phyloP scores from a whole-genome alignment of 2,329 filamentous ascomycete species.

The Neopestalotiopsis sp. region DNA sequence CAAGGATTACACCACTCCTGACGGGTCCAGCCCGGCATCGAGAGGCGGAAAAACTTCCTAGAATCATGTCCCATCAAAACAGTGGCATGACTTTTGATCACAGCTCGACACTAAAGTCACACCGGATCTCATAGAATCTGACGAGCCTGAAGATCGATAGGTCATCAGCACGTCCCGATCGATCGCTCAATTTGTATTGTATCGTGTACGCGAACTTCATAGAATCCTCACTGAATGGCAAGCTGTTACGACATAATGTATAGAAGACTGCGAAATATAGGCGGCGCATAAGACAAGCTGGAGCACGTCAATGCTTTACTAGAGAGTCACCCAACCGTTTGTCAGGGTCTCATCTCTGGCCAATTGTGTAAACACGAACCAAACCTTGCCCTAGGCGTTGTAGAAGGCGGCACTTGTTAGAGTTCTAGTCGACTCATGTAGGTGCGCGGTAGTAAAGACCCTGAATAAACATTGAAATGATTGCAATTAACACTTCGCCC shows the following conservation, averaged over 20 bases:
- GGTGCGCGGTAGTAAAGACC: not conserved
- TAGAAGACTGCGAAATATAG: not conserved
- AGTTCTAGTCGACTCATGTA: not conserved
- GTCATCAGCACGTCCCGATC: not conserved
- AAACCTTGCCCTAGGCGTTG: not conserved
- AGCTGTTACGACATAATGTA: not conserved
- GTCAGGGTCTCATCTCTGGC: not conserved
- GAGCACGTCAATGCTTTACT: not conserved
- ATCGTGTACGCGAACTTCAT: not conserved
- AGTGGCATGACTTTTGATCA: not conserved
- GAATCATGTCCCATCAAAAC: not conserved
- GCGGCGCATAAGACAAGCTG: not conserved
- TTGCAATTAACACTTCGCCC: not conserved
- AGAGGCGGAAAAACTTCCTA: not conserved
- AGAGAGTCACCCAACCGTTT: not conserved
- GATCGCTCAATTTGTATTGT: not conserved
- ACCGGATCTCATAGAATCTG: not conserved
- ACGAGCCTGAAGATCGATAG: not conserved
- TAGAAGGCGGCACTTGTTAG: conserved; percentile 1
- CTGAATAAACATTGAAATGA: conserved; percentile 8
- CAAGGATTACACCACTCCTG: not conserved
- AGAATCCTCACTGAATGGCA: not conserved
- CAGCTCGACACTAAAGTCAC: not conserved
- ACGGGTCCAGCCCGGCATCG: conserved; percentile 7
- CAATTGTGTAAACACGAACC: not conserved